Conservation (phyloP, 2,329 filamentous ascomycete genomes). For the Epichloe sylvatica region DNA sequence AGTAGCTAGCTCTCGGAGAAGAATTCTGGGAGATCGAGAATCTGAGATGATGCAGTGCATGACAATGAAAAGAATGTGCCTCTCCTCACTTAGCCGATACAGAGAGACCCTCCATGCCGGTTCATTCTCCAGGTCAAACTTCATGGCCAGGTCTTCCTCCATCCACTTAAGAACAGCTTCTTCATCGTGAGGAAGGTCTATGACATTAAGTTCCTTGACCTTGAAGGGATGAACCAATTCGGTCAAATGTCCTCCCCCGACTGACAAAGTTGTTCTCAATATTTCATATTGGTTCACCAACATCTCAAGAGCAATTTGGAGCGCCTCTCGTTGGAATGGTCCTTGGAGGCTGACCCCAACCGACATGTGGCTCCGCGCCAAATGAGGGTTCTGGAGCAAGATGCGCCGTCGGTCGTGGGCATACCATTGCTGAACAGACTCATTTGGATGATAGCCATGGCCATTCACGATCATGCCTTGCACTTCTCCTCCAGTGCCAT, state of each 20-base stretch:
- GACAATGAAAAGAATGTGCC: background rate
- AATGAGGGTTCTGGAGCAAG: background rate
- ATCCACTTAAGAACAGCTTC: background rate
- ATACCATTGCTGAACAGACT: background rate
- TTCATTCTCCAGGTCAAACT: background rate
- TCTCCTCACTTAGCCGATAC: background rate
- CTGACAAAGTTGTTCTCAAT: background rate
- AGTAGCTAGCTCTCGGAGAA: background rate
- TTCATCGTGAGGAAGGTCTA: background rate
- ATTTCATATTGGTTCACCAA: background rate
- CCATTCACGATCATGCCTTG: background rate
- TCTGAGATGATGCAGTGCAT: background rate
- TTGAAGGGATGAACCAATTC: background rate
- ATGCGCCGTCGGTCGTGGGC: background rate
- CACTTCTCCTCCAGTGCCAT: background rate
- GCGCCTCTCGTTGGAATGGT: background rate
- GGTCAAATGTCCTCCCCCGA: background rate
- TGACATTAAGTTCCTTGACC: background rate
- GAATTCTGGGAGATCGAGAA: background rate
- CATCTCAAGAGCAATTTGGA: background rate
- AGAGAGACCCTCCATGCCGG: background rate
- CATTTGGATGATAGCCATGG: background rate
- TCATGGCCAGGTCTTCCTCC: background rate
- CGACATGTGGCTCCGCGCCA: background rate
- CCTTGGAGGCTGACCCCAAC: background rate